A percentile compares a stretch with the other conserved stretches of the same genome.
phyloP scores from a whole-genome alignment of 2,329 filamentous ascomycete species.

The Cladophialophora psammophila region DNA sequence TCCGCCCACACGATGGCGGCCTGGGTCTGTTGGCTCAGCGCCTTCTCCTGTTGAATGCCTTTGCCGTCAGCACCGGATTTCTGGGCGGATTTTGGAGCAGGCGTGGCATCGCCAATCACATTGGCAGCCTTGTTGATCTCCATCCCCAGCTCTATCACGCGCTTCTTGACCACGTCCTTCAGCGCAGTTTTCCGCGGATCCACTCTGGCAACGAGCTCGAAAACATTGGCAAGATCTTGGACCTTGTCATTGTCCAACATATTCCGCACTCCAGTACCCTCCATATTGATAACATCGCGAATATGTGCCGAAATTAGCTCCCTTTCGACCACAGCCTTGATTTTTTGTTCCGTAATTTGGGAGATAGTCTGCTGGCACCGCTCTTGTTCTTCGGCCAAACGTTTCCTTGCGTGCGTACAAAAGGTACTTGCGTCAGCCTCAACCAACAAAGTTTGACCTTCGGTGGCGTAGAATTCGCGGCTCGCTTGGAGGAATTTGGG shows the following conservation, averaged over 20 bases:
- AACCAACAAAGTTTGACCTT: slow-evolving; percentile 76
- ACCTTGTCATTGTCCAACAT: slow-evolving; percentile 92
- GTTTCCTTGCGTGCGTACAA: slow-evolving; percentile 75
- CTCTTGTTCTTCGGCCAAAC: slow-evolving; percentile 80
- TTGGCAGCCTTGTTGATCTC: slow-evolving; percentile 77
- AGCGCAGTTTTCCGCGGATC: slow-evolving; percentile 76
- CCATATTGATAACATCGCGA: slow-evolving; percentile 80
- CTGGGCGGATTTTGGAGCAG: slow-evolving; percentile 51
- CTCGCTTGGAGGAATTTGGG: slow-evolving; percentile 76
- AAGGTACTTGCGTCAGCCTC: slow-evolving; percentile 83
- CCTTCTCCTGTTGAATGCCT: slow-evolving; percentile 60
- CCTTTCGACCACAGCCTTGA: slow-evolving; percentile 78
- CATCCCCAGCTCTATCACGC: slow-evolving; percentile 78
- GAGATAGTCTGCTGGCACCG: slow-evolving; percentile 85
- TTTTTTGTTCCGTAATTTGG: slow-evolving; percentile 72
- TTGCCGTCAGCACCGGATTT: slow-evolving; percentile 56
- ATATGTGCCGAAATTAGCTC: slow-evolving; percentile 81
- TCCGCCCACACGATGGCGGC: slow-evolving; percentile 96
- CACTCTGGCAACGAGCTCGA: slow-evolving; percentile 77
- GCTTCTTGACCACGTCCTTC: slow-evolving; percentile 72
- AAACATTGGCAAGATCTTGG: slow-evolving; percentile 80
- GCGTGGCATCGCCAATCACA: slow-evolving; percentile 63
- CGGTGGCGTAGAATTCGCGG: slow-evolving; percentile 73
- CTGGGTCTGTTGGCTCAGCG: slow-evolving; percentile 78
- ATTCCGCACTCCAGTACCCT: slow-evolving; percentile 79